These are phyloP conservation scores for Graphium sp. DNA, from an alignment of 2,329 filamentous ascomycete species.

Conservation along the genomic window DNA sequence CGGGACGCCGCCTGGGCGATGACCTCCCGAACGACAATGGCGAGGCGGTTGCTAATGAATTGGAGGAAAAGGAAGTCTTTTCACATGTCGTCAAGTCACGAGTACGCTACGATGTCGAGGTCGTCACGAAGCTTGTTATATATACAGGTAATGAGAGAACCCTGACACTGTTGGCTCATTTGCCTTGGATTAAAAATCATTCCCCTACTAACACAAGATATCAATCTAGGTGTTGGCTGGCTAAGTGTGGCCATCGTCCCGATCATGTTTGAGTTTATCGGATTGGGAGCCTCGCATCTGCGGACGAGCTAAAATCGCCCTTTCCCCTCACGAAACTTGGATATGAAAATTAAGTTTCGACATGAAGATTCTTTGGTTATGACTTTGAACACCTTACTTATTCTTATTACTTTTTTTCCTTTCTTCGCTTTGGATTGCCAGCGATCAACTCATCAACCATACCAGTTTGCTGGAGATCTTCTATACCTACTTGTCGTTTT, in stretches of 20 bases:
- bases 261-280: conserved; percentile 49
- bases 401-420: background rate
- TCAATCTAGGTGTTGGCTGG: conserved; percentile 56
- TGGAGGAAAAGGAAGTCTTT: conserved; percentile 67
- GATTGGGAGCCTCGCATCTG: conserved; percentile 26
- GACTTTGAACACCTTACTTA: background rate
- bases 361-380: conserved; percentile 1
- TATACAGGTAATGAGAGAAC: conserved; percentile 55
- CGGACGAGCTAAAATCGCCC: conserved; percentile 6
- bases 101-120: conserved; percentile 94
- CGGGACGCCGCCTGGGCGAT: conserved; percentile 22
- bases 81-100: conserved; percentile 68
- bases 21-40: conserved; percentile 64
- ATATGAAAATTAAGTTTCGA: too few species aligned
- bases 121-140: conserved; percentile 89
- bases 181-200: conserved; percentile 1
- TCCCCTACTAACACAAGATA: conserved; percentile 5
- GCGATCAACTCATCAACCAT: too few species aligned
- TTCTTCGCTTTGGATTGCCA: background rate
- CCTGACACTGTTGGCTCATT: background rate
- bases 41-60: conserved; percentile 30
- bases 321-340: too few species aligned
- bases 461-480: too few species aligned
- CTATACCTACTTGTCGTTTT: too few species aligned
- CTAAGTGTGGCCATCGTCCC: conserved; percentile 63